A percentile compares a stretch with the other conserved stretches of the same genome.
These are phyloP conservation scores for Strobilomyces confusus DNA, from an alignment of 768 basidiomycete species.

Conservation along the genomic window DNA sequence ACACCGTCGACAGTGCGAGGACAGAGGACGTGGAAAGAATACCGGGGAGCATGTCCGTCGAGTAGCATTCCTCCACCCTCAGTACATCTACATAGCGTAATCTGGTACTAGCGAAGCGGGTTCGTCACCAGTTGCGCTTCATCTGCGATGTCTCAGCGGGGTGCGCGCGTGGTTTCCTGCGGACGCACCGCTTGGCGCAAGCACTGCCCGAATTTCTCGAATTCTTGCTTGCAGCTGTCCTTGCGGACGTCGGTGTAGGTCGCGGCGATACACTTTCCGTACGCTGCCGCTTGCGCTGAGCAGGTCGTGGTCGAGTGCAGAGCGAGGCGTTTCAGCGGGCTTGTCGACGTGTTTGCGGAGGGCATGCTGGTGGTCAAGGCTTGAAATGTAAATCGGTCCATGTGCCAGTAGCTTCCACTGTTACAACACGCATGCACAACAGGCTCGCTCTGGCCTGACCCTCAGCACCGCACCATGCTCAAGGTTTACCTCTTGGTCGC, in stretches of 20 bases:
- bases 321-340: conserved; percentile 63
- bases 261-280: conserved; percentile 85
- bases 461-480: conserved; percentile 40
- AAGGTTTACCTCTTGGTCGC: conserved; percentile 57
- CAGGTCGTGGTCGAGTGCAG: conserved; percentile 70
- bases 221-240: conserved; percentile 83
- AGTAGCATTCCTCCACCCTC: conserved; percentile 15
- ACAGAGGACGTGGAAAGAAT: conserved; percentile 38
- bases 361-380: conserved; percentile 12
- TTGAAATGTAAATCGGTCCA: not conserved
- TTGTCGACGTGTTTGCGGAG: conserved; percentile 29
- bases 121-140: conserved; percentile 50
- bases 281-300: conserved; percentile 64
- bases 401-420: not conserved
- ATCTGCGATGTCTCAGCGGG: conserved; percentile 35
- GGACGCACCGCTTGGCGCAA: conserved; percentile 70
- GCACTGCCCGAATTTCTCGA: conserved; percentile 78
- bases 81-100: conserved; percentile 20
- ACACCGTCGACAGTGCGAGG: conserved; percentile 27
- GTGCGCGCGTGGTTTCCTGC: not conserved
- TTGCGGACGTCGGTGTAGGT: conserved; percentile 81
- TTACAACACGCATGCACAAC: not conserved
- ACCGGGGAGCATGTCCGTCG: conserved; percentile 28
- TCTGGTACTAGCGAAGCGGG: conserved; percentile 2
- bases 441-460: not conserved